Conservation (phyloP, 2,329 filamentous ascomycete genomes). For the Ophiostoma angusticollis region DNA sequence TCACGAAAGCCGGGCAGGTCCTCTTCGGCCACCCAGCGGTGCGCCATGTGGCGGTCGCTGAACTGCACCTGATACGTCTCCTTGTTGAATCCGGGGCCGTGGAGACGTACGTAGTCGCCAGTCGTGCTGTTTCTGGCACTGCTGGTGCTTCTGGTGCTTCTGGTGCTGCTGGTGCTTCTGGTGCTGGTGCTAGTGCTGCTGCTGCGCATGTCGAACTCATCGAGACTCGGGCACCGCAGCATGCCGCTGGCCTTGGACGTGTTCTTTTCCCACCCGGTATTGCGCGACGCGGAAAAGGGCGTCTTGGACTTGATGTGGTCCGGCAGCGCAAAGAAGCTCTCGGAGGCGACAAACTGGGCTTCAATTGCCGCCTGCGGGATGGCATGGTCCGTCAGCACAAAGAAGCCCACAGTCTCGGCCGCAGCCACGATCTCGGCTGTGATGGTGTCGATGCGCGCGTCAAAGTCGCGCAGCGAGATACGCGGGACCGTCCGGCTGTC, state of each 20-base stretch:
- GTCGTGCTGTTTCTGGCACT: too few species aligned
- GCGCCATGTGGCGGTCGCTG: slow-evolving; percentile 34
- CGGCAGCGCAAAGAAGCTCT: slow-evolving; percentile 39
- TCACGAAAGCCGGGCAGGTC: slow-evolving; percentile 34
- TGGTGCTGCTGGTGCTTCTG: too few species aligned
- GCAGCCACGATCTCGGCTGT: slow-evolving; percentile 37
- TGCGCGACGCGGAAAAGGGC: slow-evolving; percentile 36
- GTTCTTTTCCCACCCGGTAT: slow-evolving; percentile 48
- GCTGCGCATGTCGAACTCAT: too few species aligned
- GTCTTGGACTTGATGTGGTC: slow-evolving; percentile 37
- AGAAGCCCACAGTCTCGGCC: slow-evolving; percentile 48
- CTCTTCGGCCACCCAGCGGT: slow-evolving; percentile 36
- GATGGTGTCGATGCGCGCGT: slow-evolving; percentile 38
- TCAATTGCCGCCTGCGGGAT: slow-evolving; percentile 36
- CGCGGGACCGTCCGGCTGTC: slow-evolving; percentile 32
- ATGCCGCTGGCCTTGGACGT: too few species aligned
- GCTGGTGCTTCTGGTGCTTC: too few species aligned
- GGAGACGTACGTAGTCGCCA: too few species aligned
- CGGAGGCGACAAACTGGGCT: slow-evolving; percentile 35
- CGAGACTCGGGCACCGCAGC: too few species aligned
- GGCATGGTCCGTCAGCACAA: slow-evolving; percentile 43
- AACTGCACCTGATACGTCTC: slow-evolving; percentile 51
- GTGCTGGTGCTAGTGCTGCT: too few species aligned
- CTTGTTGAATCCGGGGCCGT: too few species aligned
- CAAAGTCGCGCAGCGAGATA: slow-evolving; percentile 43